Conservation (phyloP, 306 rosid species). For the Hippophae gyantsensis region DNA sequence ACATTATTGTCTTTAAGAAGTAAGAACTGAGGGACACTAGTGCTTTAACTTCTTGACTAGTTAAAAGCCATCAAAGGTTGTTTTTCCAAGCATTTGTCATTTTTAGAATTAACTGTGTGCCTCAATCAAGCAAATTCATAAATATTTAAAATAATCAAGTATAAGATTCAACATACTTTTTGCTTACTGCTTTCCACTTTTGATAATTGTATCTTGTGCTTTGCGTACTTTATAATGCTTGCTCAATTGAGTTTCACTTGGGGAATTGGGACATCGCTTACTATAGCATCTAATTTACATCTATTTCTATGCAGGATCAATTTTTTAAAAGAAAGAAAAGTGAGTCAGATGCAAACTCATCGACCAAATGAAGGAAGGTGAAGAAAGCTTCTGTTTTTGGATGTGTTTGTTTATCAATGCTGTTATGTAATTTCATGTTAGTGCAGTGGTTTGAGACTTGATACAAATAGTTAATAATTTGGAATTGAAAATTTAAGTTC, state of each 20-base stretch:
- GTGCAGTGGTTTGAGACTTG: conserved; percentile 5
- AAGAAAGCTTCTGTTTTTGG: conserved; percentile 3
- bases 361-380: conserved; percentile 17
- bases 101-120: no score
- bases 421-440: conserved; percentile 1
- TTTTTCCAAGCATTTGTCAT: no score
- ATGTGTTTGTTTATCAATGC: background rate
- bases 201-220: background rate
- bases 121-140: no score
- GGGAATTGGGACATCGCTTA: background rate
- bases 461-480: conserved; percentile 11
- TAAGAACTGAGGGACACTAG: no score
- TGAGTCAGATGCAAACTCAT: conserved; percentile 23
- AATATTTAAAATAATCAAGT: background rate
- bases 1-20: no score
- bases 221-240: background rate
- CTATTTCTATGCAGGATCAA: conserved; percentile 47
- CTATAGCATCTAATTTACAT: background rate
- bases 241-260: background rate
- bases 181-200: background rate
- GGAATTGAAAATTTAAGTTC: conserved; percentile 7
- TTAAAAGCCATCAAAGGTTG: no score
- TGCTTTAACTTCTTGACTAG: no score
- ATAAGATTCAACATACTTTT: background rate
- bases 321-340: conserved; percentile 31